These are phyloP conservation scores for Hymenoscyphus repandus DNA, from an alignment of 2,329 filamentous ascomycete genomes.

Conservation along the genomic window DNA sequence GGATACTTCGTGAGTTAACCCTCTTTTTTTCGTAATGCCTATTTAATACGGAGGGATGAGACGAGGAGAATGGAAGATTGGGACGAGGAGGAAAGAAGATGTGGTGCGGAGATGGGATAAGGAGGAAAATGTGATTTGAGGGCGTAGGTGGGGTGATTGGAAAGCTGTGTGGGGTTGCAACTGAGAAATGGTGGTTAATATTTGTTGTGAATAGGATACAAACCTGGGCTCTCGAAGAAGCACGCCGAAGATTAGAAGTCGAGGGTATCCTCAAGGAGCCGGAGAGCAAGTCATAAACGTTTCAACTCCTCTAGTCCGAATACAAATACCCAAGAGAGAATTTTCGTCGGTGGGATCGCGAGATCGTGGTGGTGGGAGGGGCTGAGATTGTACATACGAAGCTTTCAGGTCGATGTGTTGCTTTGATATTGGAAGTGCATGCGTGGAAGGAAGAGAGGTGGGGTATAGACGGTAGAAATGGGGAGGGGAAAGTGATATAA, in stretches of 20 bases:
- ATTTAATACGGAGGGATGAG: not conserved
- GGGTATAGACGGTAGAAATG: too few relatives aligned
- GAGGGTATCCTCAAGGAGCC: slow-evolving; percentile 91
- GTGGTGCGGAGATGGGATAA: not conserved
- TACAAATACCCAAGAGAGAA: too few relatives aligned
- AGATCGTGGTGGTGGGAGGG: too few relatives aligned
- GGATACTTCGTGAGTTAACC: slow-evolving; percentile 83
- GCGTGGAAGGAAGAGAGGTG: too few relatives aligned
- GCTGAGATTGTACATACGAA: too few relatives aligned
- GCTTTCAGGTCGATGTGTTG: too few relatives aligned
- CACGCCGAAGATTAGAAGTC: slow-evolving; percentile 86
- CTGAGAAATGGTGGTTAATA: slow-evolving; percentile 7
- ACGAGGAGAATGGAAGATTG: not conserved
- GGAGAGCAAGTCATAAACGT: slow-evolving; percentile 29
- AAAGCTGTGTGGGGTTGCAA: not conserved
- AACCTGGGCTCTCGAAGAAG: slow-evolving; percentile 98
- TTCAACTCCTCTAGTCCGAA: not conserved
- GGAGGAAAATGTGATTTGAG: not conserved
- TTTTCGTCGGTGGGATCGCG: too few relatives aligned
- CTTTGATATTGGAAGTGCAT: too few relatives aligned
- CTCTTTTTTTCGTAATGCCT: slow-evolving; percentile 8
- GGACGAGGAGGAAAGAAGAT: not conserved
- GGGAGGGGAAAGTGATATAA: too few relatives aligned
- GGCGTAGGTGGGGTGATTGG: slow-evolving; percentile 1
- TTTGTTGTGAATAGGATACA: slow-evolving; percentile 66